A percentile compares a stretch with the other conserved stretches of the same genome.
Conservation (phyloP, 2,329 filamentous ascomycete species). For the Hypoxylon sp. region DNA sequence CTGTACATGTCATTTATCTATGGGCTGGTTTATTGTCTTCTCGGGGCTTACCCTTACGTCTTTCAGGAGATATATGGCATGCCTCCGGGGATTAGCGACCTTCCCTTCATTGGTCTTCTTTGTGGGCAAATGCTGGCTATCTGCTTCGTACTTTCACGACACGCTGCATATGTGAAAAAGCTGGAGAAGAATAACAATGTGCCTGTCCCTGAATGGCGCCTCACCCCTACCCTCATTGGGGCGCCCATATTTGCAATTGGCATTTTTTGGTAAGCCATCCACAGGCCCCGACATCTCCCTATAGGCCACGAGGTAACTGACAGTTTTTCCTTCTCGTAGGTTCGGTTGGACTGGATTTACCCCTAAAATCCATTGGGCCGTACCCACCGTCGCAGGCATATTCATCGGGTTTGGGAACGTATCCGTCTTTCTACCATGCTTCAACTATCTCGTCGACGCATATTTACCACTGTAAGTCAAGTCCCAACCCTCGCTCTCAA, state of each 20-base stretch:
- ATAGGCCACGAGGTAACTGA: neutral
- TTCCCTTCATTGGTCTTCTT: slow-evolving; percentile 7
- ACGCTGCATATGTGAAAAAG: neutral
- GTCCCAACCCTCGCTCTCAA: too few relatives aligned
- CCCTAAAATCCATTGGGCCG: slow-evolving; percentile 3
- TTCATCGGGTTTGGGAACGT: slow-evolving; percentile 15
- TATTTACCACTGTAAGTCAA: slow-evolving; percentile 8
- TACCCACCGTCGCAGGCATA: slow-evolving; percentile 5
- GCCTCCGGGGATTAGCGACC: slow-evolving; percentile 1
- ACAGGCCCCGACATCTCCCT: neutral
- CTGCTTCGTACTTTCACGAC: neutral
- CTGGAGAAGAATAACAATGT: slow-evolving; percentile 2
- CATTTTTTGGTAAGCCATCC: slow-evolving; percentile 1
- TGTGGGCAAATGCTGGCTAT: neutral
- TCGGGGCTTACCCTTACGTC: slow-evolving; percentile 3
- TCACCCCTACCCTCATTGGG: neutral
- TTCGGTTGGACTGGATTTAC: slow-evolving; percentile 12
- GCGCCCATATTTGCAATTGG: slow-evolving; percentile 8
- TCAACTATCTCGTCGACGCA: slow-evolving; percentile 6
- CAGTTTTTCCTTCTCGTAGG: neutral
- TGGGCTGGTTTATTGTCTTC: slow-evolving; percentile 5
- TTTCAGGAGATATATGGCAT: slow-evolving; percentile 10
- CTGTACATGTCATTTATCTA: slow-evolving; percentile 16
- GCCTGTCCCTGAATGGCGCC: slow-evolving; percentile 3
- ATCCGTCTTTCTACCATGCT: slow-evolving; percentile 2